Conservation (phyloP, 208 protist species). For the Trypanosoma conorhini region DNA sequence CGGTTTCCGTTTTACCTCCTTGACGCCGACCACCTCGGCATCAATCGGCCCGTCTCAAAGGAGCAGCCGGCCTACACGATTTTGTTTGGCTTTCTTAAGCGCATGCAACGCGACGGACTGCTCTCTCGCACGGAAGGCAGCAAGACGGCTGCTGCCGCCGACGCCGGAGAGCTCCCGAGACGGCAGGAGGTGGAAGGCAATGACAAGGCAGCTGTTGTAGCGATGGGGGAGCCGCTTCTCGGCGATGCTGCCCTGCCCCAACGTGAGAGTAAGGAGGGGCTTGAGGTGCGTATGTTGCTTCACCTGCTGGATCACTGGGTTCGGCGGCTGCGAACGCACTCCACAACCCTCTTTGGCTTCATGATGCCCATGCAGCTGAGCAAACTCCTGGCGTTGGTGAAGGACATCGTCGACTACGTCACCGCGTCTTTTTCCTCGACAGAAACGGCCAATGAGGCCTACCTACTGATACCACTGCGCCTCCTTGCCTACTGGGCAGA, state of each 20-base stretch:
- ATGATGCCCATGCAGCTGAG: slow-evolving; percentile 10
- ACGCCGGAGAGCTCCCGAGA: neutral
- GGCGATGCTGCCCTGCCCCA: neutral
- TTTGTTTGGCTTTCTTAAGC: slow-evolving; percentile 55
- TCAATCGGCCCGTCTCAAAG: slow-evolving; percentile 57
- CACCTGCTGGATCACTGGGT: neutral
- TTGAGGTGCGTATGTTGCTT: slow-evolving; percentile 7
- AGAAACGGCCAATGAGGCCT: neutral
- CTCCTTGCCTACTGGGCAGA: slow-evolving; percentile 45
- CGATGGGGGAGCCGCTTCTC: neutral
- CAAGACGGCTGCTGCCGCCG: neutral
- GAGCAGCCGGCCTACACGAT: slow-evolving; percentile 56
- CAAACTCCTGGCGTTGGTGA: slow-evolving; percentile 6
- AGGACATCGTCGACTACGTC: slow-evolving; percentile 31
- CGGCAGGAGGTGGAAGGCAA: neutral
- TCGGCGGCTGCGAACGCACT: neutral
- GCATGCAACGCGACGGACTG: slow-evolving; percentile 47
- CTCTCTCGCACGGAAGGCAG: slow-evolving; percentile 7
- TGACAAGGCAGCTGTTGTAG: neutral
- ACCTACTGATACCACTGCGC: slow-evolving; percentile 29
- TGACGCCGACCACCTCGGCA: slow-evolving; percentile 51
- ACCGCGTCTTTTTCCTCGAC: neutral
- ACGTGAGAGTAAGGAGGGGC: neutral
- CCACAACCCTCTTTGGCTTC: slow-evolving; percentile 4
- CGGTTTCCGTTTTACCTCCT: slow-evolving; percentile 60